Base-by-base conservation (phyloP, 2,329 filamentous ascomycete genomes). In the Celoporthe dispersa region DNA sequence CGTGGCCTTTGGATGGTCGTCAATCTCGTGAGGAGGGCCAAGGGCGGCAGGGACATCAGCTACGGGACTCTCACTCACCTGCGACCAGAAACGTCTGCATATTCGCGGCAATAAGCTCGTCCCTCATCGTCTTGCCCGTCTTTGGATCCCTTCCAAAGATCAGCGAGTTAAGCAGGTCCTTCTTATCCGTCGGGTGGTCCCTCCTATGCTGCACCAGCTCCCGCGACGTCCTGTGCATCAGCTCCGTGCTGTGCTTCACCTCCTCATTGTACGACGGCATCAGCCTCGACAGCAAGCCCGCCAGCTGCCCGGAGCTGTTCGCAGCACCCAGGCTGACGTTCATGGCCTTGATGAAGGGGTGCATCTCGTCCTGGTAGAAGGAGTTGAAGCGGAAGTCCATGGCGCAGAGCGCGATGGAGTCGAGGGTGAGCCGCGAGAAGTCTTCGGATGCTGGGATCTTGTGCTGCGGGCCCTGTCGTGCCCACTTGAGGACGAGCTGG, bases 331-430 rank as follows among this genome's bases (percentile, higher is more conserved):
- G 28, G 62, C 25, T 31, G 28, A 44, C 81, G 3, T 79, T 77
- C 87, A 90, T 88, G 39, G 85, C 81, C 55, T 82, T 76, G 11
- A 88, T 81, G 73, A 89, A 90, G 0, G 87, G 87, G 74, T 90
- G 87, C 77, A 86, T 81, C 2, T 86, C 80, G 22, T 87, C 83
- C 12, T 80, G 80, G 73, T 90, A 90, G 76, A 88, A 88, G 0
- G 83, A 85, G 75, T 89, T 89, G 80, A 89, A 89, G 2, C 87
- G 83, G 44, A 81, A 85, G 1, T 81, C 83, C 82, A 87, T 86
- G 6, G 62, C 53, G 7, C 51, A 60, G 11, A 68, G 67, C 8
- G 67, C 67, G 11, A 82, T 82, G 0, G 65, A 70, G 68, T 57
- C 72, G 63, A 74, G 70, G 9, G 73, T 71, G 14, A 74, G 70